Conservation (phyloP, 225 moss, liverwort and hornwort genomes). For the Antitrichia curtipendula region DNA sequence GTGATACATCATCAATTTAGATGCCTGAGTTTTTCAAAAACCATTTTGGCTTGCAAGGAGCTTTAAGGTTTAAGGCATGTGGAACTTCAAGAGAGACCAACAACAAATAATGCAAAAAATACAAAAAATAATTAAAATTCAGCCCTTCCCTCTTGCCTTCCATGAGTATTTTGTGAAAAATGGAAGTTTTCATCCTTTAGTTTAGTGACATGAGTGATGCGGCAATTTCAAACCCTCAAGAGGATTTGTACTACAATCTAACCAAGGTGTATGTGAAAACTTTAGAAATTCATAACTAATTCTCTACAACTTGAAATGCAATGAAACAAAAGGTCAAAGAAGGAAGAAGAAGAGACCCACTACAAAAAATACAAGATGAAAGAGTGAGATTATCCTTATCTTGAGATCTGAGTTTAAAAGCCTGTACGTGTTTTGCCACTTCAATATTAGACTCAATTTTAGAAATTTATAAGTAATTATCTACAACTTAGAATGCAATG, state of each 20-base stretch:
- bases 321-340: no score
- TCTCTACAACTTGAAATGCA: no score
- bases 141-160: rapidly evolving
- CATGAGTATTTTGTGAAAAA: no score
- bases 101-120: not conserved
- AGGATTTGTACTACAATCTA: not conserved
- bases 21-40: not conserved
- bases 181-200: not conserved
- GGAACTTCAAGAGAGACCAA: no score
- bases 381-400: no score
- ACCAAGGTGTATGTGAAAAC: not conserved
- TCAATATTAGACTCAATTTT: no score
- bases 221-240: rapidly evolving
- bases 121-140: not conserved
- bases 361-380: no score
- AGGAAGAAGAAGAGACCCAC: not conserved
- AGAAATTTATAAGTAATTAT: no score
- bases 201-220: not conserved
- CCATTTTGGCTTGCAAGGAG: not conserved
- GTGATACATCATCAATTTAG: not conserved
- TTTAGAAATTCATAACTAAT: no score
- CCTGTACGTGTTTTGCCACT: rapidly evolving
- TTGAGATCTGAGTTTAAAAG: no score
- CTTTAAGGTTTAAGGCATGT: not conserved
- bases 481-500: no score